Evolutionary conservation across 805 yeast species (phyloP), one percentile per base, ranked within the genome.

Genomic region (Torulaspora quercuum): DNA sequence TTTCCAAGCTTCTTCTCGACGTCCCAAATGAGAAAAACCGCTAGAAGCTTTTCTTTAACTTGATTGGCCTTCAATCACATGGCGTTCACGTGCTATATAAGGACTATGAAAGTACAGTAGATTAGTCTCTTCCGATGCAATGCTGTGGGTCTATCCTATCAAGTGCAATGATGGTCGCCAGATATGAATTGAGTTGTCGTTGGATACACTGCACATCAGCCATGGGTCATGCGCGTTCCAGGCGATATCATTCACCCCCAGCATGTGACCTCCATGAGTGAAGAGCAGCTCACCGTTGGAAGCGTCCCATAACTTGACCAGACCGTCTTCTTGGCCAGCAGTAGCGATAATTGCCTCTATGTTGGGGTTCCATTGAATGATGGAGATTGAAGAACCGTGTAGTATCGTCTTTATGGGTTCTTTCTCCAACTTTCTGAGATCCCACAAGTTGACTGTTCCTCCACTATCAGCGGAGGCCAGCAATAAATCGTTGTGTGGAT

Each of bases 161-260:
- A 65, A 35, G 21, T 59, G 49, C 22, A 42, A 49, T 2, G 72
- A 57, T 1, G 95, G 95, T 50, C 72, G 76, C 95, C 95, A 89
- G 2, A 88, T 59, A 44, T 89, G 96, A n/a, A 88, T 63, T 1
- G 89, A 75, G 55, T 89, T 89, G 53, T 89, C 96, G 50, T 82
- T 87, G 0, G 86, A 77, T 4, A 83, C 90, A 51, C 87, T 78
- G 3, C 86, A 80, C 23, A 87, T 45, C 72, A 81, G 69, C 75
- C 81, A 75, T 3, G 77, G 75, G 39, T 76, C 83, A 41, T 78
- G 78, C 0, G 77, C 73, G 39, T 84, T 82, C 97, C 97, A 89
- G 21, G 77, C 72, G 18, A 87, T 62, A 50, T 88, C 97, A 46
- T 82, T 83, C 3, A 89, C 85, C 3, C 90, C 88, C n/a, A 82